A percentile compares a stretch with the other conserved stretches of the same genome.
Conservation (phyloP, 2,329 filamentous ascomycete genomes). For the Fusarium piperis region DNA sequence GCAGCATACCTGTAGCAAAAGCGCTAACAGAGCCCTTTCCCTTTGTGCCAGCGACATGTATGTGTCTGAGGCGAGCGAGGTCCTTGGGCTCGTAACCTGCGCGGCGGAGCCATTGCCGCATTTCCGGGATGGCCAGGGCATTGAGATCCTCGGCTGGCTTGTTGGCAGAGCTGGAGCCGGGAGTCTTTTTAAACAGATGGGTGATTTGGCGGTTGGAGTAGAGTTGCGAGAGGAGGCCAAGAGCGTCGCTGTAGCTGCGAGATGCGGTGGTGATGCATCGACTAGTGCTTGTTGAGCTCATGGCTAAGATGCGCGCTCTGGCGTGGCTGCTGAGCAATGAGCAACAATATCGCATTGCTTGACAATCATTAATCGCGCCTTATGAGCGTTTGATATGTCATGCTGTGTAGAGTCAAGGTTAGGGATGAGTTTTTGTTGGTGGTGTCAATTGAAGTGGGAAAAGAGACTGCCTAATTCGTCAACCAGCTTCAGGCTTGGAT, state of each 20-base stretch:
- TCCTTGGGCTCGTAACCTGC: constrained; percentile 73
- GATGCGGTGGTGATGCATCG: constrained; percentile 28
- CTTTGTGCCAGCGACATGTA: constrained; percentile 94
- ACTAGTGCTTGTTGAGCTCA: background rate
- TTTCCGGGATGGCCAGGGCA: constrained; percentile 80
- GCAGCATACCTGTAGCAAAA: constrained; percentile 82
- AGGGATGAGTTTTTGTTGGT: background rate
- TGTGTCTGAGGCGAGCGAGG: constrained; percentile 58
- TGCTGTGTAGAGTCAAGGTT: background rate
- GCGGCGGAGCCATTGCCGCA: constrained; percentile 78
- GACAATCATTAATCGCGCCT: background rate
- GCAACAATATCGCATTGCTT: background rate
- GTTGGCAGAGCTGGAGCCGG: background rate
- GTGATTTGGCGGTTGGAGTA: constrained; percentile 80
- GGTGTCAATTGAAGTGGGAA: background rate
- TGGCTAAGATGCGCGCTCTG: constrained; percentile 3
- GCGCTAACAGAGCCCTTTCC: constrained; percentile 92
- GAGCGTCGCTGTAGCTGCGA: constrained; percentile 70
- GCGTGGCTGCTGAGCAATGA: background rate
- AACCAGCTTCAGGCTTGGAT: background rate
- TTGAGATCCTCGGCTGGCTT: constrained; percentile 68
- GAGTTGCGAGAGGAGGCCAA: constrained; percentile 77
- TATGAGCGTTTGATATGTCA: background rate
- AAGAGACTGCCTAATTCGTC: background rate
- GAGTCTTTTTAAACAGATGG: constrained; percentile 57